Base-by-base conservation (phyloP, 805 yeast genomes). In the Wickerhamiella dianesei region DNA sequence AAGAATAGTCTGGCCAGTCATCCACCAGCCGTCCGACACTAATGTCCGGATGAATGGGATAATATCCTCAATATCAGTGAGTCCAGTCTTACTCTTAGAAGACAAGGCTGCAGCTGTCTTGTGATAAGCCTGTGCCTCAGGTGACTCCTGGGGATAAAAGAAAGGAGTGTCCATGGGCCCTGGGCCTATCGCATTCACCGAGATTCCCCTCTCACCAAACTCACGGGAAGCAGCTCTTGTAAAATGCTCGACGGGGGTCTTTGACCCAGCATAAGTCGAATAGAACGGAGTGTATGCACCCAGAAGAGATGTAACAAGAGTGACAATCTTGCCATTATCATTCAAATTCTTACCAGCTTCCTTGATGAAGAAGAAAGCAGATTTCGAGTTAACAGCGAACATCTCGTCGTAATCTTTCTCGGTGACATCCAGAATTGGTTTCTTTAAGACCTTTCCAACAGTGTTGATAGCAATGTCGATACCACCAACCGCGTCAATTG, bases 151-250 rank as follows among this genome's bases (percentile, higher is more conserved):
- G 16, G 76, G 75, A 55, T 77, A 76, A 59, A 79, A 78, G 80
- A 81, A 67, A 25, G 78, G 80, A 6, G 86, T 78, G 48, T 71
- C 74, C 53, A 80, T 77, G 61, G 82, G 82, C 18, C 89, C 89
- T 21, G 88, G 89, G 16, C 81, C 76, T n/a, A 81, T 72, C 20
- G 79, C 70, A 62, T 79, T 81, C 47, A 79, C 85, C 52, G 86
- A 70, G 20, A 84, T 84, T 51, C 78, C 78, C 59, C 69, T 67
- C 51, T 75, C 70, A 14, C 80, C 75, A 81, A 85, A 80, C 65
- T 82, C 92, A 46, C 81, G 74, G 17, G 88, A 80, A 45, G 81
- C 67, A 0, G 87, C 81, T 59, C 73, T 77, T 21, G 80, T 75
- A 56, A 79, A 72, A 59, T 82, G 86, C 55, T 77, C 63, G 21